A percentile compares a stretch with the other conserved stretches of the same genome.
phyloP scores from a whole-genome alignment of 2,329 filamentous ascomycete genomes.

The Neurospora sp. region DNA sequence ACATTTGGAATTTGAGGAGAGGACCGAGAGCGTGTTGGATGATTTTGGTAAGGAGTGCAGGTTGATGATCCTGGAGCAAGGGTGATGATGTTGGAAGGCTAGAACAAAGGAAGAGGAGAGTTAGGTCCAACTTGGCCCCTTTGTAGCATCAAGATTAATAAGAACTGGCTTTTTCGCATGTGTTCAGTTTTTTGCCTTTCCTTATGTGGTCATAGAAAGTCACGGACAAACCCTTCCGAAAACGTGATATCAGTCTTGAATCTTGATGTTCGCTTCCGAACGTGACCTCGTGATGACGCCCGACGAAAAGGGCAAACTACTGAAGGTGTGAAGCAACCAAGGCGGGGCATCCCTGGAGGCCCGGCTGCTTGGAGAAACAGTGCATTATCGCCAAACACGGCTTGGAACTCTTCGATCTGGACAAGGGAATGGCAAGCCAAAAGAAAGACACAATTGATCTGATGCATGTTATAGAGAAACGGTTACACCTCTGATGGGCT shows the following conservation, averaged over 20 bases:
- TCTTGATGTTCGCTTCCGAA: not conserved
- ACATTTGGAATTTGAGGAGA: not conserved
- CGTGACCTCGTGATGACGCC: not conserved
- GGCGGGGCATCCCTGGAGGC: not conserved
- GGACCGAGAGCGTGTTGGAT: not conserved
- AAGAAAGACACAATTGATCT: not conserved
- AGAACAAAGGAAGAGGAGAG: not conserved
- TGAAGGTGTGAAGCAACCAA: not conserved
- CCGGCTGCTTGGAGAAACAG: not conserved
- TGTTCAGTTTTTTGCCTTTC: no score
- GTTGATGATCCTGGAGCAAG: no score
- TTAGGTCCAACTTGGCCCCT: not conserved
- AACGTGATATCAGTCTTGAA: not conserved
- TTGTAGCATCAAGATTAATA: no score
- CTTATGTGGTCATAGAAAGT: not conserved
- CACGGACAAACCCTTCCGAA: not conserved
- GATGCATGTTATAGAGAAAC: not conserved
- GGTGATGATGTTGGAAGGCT: not conserved
- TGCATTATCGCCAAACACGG: not conserved
- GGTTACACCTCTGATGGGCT: not conserved
- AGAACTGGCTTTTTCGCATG: not conserved
- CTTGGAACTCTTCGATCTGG: not conserved
- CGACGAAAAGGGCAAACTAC: not conserved
- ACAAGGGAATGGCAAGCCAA: not conserved
- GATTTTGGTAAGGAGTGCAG: not conserved